Base-by-base conservation (phyloP, 1,284 basidiomycete genomes). In the Pholiota adiposa region DNA sequence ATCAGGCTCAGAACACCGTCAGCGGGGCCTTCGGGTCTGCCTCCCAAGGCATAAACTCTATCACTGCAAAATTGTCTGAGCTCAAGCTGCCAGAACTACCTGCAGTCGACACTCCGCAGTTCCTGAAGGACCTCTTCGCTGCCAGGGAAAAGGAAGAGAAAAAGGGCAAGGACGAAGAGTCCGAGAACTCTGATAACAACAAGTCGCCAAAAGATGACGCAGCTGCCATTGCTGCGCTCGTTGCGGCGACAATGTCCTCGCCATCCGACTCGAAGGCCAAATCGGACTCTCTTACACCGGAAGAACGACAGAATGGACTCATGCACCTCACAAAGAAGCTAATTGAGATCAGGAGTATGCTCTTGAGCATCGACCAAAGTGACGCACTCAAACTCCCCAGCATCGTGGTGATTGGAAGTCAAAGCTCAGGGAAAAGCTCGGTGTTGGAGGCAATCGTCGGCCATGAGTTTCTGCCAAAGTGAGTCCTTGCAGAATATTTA, bases 391-490 rank as follows among this genome's bases (percentile, higher is more conserved):
- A 96, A 66, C 79, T 99, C 12, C 97, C 97, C 0, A 96, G 94
- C 65, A 98, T 99, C 62, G 97, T 99, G 36, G 97, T 99, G 52
- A 94, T 99, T 65, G 97, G 97, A 12, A 97, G 94, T 70, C 97
- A 99, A 78, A 97, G 95, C 73, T 96, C 94, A 3, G 97, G 97
- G 4, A 99, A 99, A 82, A 97, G 94, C 69, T 96, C 93, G 25
- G 97, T 99, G 0, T 79, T 99, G 56, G 97, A 99, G 75, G 92
- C 97, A 1, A 94, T 99, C 65, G 97, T 99, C 21, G 97, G 97
- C 0, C 95, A 98, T 65, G 96, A 99, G 73, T 99, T 99, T 75
- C 79, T 99, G 41, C 97, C 97, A 38, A 99, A 99, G 95, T 97
- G 33, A 23, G 65, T 65, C 4, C 27, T 36, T 51, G 19, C 14